Base-by-base conservation (phyloP, 2,329 filamentous ascomycete species). In the Lasiodiplodia citricola region DNA sequence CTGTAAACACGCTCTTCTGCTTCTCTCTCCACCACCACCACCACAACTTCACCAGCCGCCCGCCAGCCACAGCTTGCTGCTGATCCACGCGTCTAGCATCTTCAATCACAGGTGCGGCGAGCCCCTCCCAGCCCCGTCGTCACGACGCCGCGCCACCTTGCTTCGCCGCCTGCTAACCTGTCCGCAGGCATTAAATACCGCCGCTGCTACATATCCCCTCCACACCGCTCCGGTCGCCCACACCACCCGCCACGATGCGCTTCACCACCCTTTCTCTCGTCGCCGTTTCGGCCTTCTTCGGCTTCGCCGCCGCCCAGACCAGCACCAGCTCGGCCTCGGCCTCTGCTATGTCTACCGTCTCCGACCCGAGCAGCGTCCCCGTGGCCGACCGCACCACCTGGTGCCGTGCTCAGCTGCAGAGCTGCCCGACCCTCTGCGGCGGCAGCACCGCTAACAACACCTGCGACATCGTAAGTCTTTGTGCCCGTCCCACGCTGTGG, bases 381-480 rank as follows among this genome's bases (percentile, higher is more conserved):
- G n/a, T 73, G 2, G 66, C 75, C 52, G 72, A 76, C 28, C 80
- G 80, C 71, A 72, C 78, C 75, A 72, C 80, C 68, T 91, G 88
- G 88, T 91, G 89, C 76, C 77, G 79, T 66, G 87, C 83, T 71
- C 82, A 91, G 80, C 79, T 80, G 70, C 88, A 88, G 79, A 84
- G 84, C 55, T 91, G 89, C 80, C 87, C 86, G 18, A 76, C 83
- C 69, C 83, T 91, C 71, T 91, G 89, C 80, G 83, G 83, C 70
- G 83, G 84, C 71, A 75, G 77, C 71, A 79, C 82, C 72, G 79
- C 75, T 70, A 74, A 75, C 71, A 90, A 90, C 81, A 78, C 75
- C 60, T 91, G 89, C 77, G 82, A 87, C 71, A 55, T 80, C 44
- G 89, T 91, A 84, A 76, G 87, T 80, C 18, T 10, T 44, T 28